Percentiles rank a stretch among this genome's conserved stretches.
Conservation (phyloP, 257 asterid species). For the Nicotiana otophora region DNA sequence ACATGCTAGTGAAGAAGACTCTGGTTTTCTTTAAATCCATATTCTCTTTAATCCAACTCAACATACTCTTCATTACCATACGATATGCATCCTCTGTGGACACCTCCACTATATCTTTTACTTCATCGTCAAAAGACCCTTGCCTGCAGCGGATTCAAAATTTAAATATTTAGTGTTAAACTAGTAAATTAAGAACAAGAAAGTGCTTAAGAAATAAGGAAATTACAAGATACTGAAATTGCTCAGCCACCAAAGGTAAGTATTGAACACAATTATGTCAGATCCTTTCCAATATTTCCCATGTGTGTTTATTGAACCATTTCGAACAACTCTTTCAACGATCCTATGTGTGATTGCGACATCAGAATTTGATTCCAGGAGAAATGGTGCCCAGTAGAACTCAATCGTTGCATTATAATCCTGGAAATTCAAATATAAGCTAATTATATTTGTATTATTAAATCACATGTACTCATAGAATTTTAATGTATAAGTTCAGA, state of each 20-base stretch:
- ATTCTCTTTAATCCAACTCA: slow-evolving; percentile 8
- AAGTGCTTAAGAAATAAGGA: background rate
- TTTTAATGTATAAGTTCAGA: background rate
- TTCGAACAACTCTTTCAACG: slow-evolving; percentile 39
- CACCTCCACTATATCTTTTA: background rate
- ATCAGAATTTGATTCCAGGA: slow-evolving; percentile 79
- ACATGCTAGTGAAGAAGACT: slow-evolving; percentile 12
- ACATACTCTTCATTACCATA: slow-evolving; percentile 10
- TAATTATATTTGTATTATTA: background rate
- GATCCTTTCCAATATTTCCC: slow-evolving; percentile 65
- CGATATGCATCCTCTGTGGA: background rate
- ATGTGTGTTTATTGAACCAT: slow-evolving; percentile 55
- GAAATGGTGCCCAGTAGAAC: slow-evolving; percentile 83
- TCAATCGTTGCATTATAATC: slow-evolving; percentile 72
- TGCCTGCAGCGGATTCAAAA: background rate
- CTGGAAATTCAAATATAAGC: slow-evolving; percentile 21
- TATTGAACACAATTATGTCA: slow-evolving; percentile 68
- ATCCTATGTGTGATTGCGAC: slow-evolving; percentile 47
- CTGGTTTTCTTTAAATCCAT: slow-evolving; percentile 3
- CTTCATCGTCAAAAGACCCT: slow-evolving; percentile 11
- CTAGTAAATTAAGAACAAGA: background rate
- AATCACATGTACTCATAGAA: background rate
- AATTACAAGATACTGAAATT: slow-evolving; percentile 43
- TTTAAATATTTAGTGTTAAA: background rate
- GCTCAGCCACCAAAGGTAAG: slow-evolving; percentile 81